Evolutionary conservation across 441 rosid species (phyloP).

Genomic region (Adansonia gregorii): DNA sequence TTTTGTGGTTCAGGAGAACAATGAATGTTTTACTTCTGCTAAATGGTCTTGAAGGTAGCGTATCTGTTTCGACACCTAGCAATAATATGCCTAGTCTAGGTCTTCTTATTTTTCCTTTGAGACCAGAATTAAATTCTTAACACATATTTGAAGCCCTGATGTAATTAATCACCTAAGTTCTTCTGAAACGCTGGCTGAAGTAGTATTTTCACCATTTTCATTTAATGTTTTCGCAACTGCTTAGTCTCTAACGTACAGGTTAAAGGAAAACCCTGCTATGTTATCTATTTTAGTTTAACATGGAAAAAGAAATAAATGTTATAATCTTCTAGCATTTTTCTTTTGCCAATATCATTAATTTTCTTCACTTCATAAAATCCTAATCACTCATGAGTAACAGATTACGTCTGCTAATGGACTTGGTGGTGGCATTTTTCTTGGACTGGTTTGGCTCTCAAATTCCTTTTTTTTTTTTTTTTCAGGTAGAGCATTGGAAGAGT

Average conservation of each 20-base stretch:
- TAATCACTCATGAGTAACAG: too few species aligned
- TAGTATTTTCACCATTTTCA: neutral
- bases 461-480: neutral
- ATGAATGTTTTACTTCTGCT: conserved; percentile 21
- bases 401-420: neutral
- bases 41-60: conserved; percentile 21
- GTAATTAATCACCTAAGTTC: neutral
- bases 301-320: too few species aligned
- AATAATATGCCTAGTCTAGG: neutral
- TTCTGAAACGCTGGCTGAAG: neutral
- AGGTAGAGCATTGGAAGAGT: conserved; percentile 86
- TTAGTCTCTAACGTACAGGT: neutral
- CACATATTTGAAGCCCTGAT: neutral
- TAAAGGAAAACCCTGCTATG: neutral
- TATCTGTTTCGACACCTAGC: neutral
- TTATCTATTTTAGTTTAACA: neutral
- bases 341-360: too few species aligned
- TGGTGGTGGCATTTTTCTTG: neutral
- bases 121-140: neutral
- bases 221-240: neutral
- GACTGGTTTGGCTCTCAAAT: neutral
- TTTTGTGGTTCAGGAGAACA: conserved; percentile 15
- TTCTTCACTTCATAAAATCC: too few species aligned
- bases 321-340: too few species aligned
- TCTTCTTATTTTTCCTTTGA: neutral